Base-by-base conservation (phyloP, 1,284 basidiomycete species). In the Sanghuangporus baumii region DNA sequence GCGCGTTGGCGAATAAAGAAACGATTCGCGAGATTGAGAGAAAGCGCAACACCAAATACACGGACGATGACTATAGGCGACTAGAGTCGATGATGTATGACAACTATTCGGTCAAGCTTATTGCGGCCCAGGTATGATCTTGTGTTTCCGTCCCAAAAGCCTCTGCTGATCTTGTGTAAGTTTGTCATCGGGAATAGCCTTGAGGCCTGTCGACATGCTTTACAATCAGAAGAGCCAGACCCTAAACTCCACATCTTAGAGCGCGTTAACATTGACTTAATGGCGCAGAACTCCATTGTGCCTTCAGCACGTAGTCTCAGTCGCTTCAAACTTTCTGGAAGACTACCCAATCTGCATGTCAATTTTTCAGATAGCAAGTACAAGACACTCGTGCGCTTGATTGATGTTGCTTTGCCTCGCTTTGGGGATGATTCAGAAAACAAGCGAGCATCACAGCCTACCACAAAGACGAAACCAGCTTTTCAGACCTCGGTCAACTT, bases 11-110 rank as follows among this genome's bases (percentile, higher is more conserved):
- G 1, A 87, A 94, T 71, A 94, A 98, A 76, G 81, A 85, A 31
- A 86, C 88, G 1, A 81, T 98, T 59, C 84, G 89, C 55, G 86
- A 88, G 43, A 86, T 99, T 37, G 87, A 93, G 48, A 81, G 86
- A 64, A 98, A 98, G 74, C 88, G 93, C 63, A 89, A 91, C 56
- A 85, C 90, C 71, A 81, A 91, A 70, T 98, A 98, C 74, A 89
- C 81, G 36, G 93, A 95, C 20, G 92, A 93, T 58, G 97, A 99
- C 73, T 96, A 94, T 74, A 82, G 81, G 66, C 84, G 88, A 66
- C 81, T 99, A 34, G 95, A 99, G 74, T 89, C 90, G 2, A 79
- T 99, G 64, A 98, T 99, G 94, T 99, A 99, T 72, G 97, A 99
- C 76, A 92, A 91, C 69, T 82, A 98, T 70, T 85, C 84, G 16